phyloP scores from a whole-genome alignment of 768 basidiomycete species.

The Pulveroboletus frians region DNA sequence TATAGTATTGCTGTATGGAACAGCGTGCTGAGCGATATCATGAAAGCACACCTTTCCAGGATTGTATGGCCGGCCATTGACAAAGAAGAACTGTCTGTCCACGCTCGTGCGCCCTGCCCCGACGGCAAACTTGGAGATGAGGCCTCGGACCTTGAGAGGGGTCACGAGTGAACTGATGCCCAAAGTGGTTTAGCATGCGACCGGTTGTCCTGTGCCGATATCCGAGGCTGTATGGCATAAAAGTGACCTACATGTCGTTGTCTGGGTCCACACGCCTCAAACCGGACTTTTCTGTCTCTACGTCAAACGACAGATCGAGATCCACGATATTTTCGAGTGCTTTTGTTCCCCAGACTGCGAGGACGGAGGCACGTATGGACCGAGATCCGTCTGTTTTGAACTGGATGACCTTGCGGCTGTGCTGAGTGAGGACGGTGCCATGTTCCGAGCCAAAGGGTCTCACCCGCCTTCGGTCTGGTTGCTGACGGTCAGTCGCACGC shows the following conservation, averaged over 20 bases:
- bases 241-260: constrained; percentile 16
- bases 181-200: constrained; percentile 2
- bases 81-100: constrained; percentile 88
- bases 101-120: constrained; percentile 71
- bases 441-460: constrained; percentile 14
- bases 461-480: constrained; percentile 72
- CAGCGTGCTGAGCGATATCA: not conserved
- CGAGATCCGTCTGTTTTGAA: constrained; percentile 68
- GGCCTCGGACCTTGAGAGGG: constrained; percentile 59
- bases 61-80: constrained; percentile 88
- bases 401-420: constrained; percentile 59
- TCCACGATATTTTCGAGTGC: constrained; percentile 70
- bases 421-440: constrained; percentile 2
- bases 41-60: constrained; percentile 53
- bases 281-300: constrained; percentile 54
- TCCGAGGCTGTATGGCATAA: not conserved
- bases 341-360: constrained; percentile 82
- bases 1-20: constrained; percentile 23
- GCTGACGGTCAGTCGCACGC: constrained; percentile 68
- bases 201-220: not conserved
- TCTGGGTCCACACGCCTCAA: constrained; percentile 18
- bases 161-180: constrained; percentile 23
- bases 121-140: constrained; percentile 77
- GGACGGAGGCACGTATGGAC: constrained; percentile 57
- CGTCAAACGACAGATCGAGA: constrained; percentile 63